A percentile compares a stretch with the other conserved stretches of the same genome.
Evolutionary conservation across 2,329 filamentous ascomycete genomes (phyloP).

Genomic region (Claviceps purpurea): DNA sequence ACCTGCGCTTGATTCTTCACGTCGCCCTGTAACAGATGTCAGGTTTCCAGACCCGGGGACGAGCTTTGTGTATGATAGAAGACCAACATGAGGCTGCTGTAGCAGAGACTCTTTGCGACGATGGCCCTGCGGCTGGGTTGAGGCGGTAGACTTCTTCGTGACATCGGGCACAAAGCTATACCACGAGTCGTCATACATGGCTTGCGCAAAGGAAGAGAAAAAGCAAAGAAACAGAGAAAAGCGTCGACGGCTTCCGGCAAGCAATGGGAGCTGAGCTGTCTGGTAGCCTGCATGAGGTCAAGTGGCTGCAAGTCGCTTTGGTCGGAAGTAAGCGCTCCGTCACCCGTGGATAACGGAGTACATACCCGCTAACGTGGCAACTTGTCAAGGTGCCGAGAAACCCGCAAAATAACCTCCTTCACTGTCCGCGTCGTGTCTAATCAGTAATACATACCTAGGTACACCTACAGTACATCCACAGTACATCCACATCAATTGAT

Average conservation of each 20-base stretch:
- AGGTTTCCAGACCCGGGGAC: conserved; percentile 9
- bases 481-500: no score
- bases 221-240: background rate
- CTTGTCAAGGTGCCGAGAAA: background rate
- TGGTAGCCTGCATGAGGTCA: conserved; percentile 12
- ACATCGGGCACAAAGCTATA: conserved; percentile 61
- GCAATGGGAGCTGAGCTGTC: conserved; percentile 5
- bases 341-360: no score
- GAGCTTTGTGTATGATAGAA: background rate
- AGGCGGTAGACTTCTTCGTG: conserved; percentile 33
- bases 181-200: conserved; percentile 76
- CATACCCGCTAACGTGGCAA: no score
- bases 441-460: no score
- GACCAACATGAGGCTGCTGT: conserved; percentile 48
- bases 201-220: conserved; percentile 7
- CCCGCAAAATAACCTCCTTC: background rate
- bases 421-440: no score
- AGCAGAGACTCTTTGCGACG: conserved; percentile 57
- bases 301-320: background rate
- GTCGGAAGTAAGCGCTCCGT: conserved; percentile 5
- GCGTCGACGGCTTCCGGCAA: background rate
- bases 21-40: conserved; percentile 31
- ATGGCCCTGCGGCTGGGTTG: conserved; percentile 36
- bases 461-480: no score
- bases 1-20: conserved; percentile 34